Evolutionary conservation across 768 basidiomycete species (phyloP).

Genomic region (Kwoniella sp.): DNA sequence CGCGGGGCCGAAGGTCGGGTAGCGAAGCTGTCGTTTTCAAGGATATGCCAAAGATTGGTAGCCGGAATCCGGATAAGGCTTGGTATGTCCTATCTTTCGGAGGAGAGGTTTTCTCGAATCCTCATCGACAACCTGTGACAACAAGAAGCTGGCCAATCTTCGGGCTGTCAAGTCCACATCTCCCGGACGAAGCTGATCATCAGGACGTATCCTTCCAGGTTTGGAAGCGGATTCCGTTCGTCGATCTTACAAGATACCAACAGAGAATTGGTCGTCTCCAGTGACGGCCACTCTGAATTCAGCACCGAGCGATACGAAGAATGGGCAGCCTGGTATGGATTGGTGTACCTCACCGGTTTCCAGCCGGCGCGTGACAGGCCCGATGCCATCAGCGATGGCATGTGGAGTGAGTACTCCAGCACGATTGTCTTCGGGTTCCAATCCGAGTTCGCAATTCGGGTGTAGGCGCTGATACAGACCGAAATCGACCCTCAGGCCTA

Average conservation of each 20-base stretch:
- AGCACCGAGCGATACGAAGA: neutral
- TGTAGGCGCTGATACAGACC: neutral
- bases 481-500: neutral
- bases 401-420: slow-evolving; percentile 14
- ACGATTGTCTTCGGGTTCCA: too few relatives aligned
- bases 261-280: neutral
- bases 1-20: neutral
- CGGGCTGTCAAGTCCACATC: neutral
- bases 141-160: too few relatives aligned
- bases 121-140: too few relatives aligned
- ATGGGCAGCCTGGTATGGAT: slow-evolving; percentile 3
- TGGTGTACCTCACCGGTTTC: neutral
- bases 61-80: slow-evolving; percentile 1
- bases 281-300: neutral
- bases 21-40: neutral
- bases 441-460: too few relatives aligned
- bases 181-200: too few relatives aligned
- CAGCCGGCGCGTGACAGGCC: slow-evolving; percentile 5
- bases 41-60: neutral
- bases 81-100: too few relatives aligned
- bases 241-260: neutral
- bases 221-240: slow-evolving; percentile 2
- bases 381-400: neutral
- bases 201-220: slow-evolving; percentile 10
- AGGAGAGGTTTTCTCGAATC: too few relatives aligned